These are phyloP conservation scores for Davidsoniella virescens DNA, from an alignment of 2,329 filamentous ascomycete species.

Conservation along the genomic window DNA sequence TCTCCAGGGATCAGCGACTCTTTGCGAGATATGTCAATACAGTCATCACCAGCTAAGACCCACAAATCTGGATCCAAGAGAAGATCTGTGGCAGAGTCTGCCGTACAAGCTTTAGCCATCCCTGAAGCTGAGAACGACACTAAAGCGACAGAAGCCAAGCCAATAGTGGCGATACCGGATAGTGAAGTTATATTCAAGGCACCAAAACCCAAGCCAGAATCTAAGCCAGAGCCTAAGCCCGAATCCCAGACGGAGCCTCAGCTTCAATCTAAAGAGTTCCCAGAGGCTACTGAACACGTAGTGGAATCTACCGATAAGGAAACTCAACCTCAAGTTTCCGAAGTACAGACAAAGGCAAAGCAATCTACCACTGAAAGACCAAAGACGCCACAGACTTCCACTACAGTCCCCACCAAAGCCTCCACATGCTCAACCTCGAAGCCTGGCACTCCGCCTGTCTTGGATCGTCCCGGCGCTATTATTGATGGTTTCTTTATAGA, in stretches of 20 bases:
- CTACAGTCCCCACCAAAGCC: neutral
- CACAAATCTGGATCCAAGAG: neutral
- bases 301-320: neutral
- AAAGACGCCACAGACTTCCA: neutral
- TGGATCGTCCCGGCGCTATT: neutral
- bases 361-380: neutral
- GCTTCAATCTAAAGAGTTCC: neutral
- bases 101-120: too few species aligned
- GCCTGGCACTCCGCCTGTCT: neutral
- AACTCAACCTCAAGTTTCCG: neutral
- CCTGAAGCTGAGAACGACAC: neutral
- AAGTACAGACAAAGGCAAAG: neutral
- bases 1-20: neutral
- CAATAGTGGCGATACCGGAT: too few species aligned
- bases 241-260: neutral
- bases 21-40: conserved; percentile 2
- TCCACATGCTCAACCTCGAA: neutral
- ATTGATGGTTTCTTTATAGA: conserved; percentile 1
- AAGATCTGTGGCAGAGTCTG: too few species aligned
- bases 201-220: neutral
- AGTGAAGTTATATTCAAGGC: too few species aligned
- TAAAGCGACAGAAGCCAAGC: neutral
- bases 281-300: neutral
- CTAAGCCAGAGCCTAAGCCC: neutral
- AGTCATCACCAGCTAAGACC: neutral